These are phyloP conservation scores for Hypomyces rosellus DNA, from an alignment of 2,329 filamentous ascomycete genomes.

Conservation along the genomic window DNA sequence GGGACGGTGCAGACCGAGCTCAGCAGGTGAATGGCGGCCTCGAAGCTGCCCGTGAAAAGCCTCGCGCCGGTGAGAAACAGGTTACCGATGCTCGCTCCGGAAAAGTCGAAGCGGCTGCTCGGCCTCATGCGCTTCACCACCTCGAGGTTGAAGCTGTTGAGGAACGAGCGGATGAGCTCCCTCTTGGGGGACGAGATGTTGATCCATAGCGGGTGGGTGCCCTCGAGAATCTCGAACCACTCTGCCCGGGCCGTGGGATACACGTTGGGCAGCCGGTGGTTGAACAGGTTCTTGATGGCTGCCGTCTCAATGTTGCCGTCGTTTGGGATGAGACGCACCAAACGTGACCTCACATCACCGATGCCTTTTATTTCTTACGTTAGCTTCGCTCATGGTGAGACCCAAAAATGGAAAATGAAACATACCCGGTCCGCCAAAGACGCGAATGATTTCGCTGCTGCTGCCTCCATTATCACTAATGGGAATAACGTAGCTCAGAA, in stretches of 20 bases:
- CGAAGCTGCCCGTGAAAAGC: slow-evolving; percentile 86
- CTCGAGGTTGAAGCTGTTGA: slow-evolving; percentile 71
- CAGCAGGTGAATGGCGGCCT: slow-evolving; percentile 85
- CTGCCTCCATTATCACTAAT: slow-evolving; percentile 95
- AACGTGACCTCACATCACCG: slow-evolving; percentile 47
- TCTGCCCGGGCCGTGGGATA: slow-evolving; percentile 61
- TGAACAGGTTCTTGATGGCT: slow-evolving; percentile 79
- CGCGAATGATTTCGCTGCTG: slow-evolving; percentile 86
- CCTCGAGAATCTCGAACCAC: slow-evolving; percentile 87
- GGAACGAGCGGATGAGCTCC: slow-evolving; percentile 69
- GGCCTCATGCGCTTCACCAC: slow-evolving; percentile 71
- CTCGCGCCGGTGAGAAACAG: slow-evolving; percentile 78
- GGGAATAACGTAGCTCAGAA: slow-evolving; percentile 80
- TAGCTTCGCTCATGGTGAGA: neutral
- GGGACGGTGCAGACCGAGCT: slow-evolving; percentile 83
- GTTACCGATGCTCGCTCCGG: slow-evolving; percentile 69
- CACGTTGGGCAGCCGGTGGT: slow-evolving; percentile 65
- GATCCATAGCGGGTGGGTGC: slow-evolving; percentile 69
- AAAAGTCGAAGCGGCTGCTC: slow-evolving; percentile 70
- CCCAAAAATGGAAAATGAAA: neutral
- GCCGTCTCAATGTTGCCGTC: slow-evolving; percentile 56
- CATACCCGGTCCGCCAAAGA: slow-evolving; percentile 86
- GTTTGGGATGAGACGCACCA: slow-evolving; percentile 81
- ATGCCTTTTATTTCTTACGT: slow-evolving; percentile 30
- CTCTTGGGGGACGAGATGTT: slow-evolving; percentile 64